phyloP scores from a whole-genome alignment of 352 stramenopile genomes.

The Phytophthora ramorum region DNA sequence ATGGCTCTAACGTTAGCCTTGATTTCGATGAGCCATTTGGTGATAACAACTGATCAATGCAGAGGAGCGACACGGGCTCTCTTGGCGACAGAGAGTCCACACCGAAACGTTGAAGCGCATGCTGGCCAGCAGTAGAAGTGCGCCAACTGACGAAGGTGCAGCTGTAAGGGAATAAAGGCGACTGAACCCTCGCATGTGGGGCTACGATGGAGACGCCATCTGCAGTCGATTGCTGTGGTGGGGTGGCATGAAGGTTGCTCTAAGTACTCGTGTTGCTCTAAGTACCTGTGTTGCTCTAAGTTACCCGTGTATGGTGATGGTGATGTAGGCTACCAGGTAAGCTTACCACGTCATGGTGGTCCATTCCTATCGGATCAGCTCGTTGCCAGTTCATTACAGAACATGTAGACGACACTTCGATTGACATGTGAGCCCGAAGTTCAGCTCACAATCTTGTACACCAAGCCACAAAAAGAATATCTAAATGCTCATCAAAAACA shows the following conservation, averaged over 20 bases:
- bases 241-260: not conserved
- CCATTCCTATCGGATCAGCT: too few relatives aligned
- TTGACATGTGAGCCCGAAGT: too few relatives aligned
- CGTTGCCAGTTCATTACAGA: too few relatives aligned
- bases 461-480: not conserved
- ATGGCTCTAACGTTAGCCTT: not conserved
- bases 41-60: not conserved
- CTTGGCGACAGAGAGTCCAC: slow-evolving; percentile 14
- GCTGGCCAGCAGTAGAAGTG: slow-evolving; percentile 17
- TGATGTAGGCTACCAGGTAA: too few relatives aligned
- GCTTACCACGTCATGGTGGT: too few relatives aligned
- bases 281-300: too few relatives aligned
- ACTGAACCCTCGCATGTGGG: slow-evolving; percentile 10
- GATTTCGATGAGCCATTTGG: slow-evolving; percentile 15
- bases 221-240: too few relatives aligned
- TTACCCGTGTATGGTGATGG: not conserved
- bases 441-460: too few relatives aligned
- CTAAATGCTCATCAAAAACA: not conserved
- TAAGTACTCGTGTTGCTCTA: too few relatives aligned
- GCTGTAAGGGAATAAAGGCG: slow-evolving; percentile 18
- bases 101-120: not conserved
- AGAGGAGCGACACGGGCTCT: slow-evolving; percentile 12
- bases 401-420: too few relatives aligned
- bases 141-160: slow-evolving; percentile 20
- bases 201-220: not conserved